These are phyloP conservation scores for Balakata baccata DNA, from an alignment of 345 rosid species.

Conservation along the genomic window DNA sequence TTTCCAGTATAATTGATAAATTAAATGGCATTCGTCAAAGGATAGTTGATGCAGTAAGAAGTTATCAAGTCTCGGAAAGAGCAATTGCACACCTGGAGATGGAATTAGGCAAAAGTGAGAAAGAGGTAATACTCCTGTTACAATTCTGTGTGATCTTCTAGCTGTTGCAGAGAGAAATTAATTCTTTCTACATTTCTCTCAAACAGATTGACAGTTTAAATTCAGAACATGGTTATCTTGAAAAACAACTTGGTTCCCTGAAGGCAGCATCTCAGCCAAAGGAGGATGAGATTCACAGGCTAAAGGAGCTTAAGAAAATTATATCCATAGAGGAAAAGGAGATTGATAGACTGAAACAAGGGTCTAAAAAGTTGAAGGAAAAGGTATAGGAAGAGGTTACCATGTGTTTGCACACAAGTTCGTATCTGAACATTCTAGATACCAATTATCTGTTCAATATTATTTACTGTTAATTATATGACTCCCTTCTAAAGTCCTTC, in stretches of 20 bases:
- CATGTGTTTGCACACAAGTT: background rate
- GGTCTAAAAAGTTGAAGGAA: conserved; percentile 75
- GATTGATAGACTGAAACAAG: conserved; percentile 56
- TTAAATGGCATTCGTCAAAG: conserved; percentile 53
- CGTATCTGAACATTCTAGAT: conserved; percentile 7
- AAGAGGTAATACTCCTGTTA: conserved; percentile 51
- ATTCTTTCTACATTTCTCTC: background rate
- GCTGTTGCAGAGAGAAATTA: background rate
- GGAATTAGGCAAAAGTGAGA: conserved; percentile 85
- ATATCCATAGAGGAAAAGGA: conserved; percentile 65
- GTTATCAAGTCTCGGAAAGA: conserved; percentile 63
- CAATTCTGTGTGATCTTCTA: conserved; percentile 1
- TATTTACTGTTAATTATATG: conserved; percentile 10
- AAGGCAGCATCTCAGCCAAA: conserved; percentile 77
- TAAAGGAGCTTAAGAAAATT: conserved; percentile 58
- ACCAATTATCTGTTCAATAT: background rate
- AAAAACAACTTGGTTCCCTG: conserved; percentile 72
- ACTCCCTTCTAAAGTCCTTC: background rate
- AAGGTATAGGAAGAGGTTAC: conserved; percentile 41
- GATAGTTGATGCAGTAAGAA: conserved; percentile 61
- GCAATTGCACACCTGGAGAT: conserved; percentile 58
- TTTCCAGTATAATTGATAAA: conserved; percentile 48
- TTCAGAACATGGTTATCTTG: conserved; percentile 62
- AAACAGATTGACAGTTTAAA: conserved; percentile 79
- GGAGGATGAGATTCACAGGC: conserved; percentile 63